Percentiles rank a stretch among this genome's conserved stretches.
Evolutionary conservation across 495 filamentous ascomycete species (phyloP).

Genomic region (Penicillium egyptiacum): DNA sequence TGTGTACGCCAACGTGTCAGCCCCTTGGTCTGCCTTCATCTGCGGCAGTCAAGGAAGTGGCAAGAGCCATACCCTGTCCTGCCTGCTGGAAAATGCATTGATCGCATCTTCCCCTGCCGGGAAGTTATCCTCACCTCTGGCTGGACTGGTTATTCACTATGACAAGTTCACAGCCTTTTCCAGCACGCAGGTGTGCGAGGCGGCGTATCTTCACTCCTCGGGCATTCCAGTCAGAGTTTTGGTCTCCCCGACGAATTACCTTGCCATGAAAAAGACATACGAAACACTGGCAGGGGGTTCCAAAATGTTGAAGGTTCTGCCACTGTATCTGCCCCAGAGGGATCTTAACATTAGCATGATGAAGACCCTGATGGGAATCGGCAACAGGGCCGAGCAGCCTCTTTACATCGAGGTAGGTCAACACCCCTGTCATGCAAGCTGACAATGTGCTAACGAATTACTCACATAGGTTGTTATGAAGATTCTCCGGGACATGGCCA

Average conservation of each 20-base stretch:
- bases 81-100: conserved; percentile 56
- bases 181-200: conserved; percentile 60
- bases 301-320: conserved; percentile 34
- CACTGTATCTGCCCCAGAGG: conserved; percentile 54
- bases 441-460: background rate
- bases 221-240: conserved; percentile 60
- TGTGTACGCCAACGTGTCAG: conserved; percentile 11
- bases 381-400: conserved; percentile 41
- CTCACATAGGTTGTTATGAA: conserved; percentile 18
- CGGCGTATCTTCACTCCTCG: conserved; percentile 58
- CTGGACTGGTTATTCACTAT: conserved; percentile 68
- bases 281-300: conserved; percentile 23
- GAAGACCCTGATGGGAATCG: conserved; percentile 67
- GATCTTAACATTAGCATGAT: conserved; percentile 64
- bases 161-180: conserved; percentile 56
- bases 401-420: conserved; percentile 58
- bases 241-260: conserved; percentile 60
- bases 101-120: conserved; percentile 44
- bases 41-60: conserved; percentile 75
- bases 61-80: conserved; percentile 69
- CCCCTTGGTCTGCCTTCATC: conserved; percentile 60
- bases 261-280: conserved; percentile 38
- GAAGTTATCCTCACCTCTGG: conserved; percentile 49
- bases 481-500: conserved; percentile 61
- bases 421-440: background rate